A percentile compares a stretch with the other conserved stretches of the same genome.
These are phyloP conservation scores for Nemania sp. DNA, from an alignment of 2,329 filamentous ascomycete species.

Conservation along the genomic window DNA sequence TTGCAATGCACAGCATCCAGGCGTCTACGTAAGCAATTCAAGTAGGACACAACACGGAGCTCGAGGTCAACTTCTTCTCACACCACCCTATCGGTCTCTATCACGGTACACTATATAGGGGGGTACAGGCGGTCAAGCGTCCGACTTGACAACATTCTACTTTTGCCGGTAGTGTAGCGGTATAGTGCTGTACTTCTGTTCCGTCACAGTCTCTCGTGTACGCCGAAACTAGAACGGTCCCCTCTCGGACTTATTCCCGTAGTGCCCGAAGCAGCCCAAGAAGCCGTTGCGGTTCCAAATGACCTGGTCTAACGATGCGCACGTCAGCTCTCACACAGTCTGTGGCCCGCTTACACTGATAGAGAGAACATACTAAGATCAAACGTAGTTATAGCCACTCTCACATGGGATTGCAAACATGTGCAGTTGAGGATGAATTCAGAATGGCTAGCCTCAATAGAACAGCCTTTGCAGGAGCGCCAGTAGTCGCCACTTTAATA, in stretches of 20 bases:
- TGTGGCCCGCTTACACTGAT: neutral
- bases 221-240: slow-evolving; percentile 31
- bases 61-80: neutral
- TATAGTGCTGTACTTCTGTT: no score
- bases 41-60: neutral
- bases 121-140: no score
- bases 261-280: slow-evolving; percentile 44
- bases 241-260: slow-evolving; percentile 43
- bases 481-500: slow-evolving; percentile 39
- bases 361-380: slow-evolving; percentile 35
- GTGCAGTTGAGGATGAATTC: slow-evolving; percentile 35
- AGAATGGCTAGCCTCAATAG: slow-evolving; percentile 29
- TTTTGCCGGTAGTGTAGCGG: no score
- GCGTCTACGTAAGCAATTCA: slow-evolving; percentile 15
- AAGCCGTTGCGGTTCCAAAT: slow-evolving; percentile 44
- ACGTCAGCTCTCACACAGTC: slow-evolving; percentile 6
- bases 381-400: slow-evolving; percentile 26
- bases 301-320: slow-evolving; percentile 37
- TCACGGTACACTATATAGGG: no score
- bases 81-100: slow-evolving; percentile 1
- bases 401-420: slow-evolving; percentile 30
- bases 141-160: no score
- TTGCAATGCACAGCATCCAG: neutral
- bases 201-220: slow-evolving; percentile 2
- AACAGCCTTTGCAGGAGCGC: slow-evolving; percentile 36